Evolutionary conservation across 805 yeast species (phyloP), one percentile per base, ranked within the genome.

Genomic region (Kluyveromyces dobzhanskii): DNA sequence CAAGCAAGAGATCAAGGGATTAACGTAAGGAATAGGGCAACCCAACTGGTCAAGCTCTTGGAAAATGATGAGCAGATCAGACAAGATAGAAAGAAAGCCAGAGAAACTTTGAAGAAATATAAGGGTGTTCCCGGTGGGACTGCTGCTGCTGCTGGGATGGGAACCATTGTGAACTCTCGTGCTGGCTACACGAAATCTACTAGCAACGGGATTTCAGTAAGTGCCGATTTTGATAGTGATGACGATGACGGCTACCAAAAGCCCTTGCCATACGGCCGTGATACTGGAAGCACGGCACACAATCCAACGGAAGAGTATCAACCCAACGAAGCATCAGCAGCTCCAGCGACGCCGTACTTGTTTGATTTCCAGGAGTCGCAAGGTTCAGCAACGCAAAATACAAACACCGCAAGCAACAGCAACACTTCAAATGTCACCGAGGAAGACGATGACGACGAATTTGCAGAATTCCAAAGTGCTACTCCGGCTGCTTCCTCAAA

Each of bases 1-100:
- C 84, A 85, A 59, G 97, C 97, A 24, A 77, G 87, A 48, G 98
- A 92, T 62, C 97, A 88, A 64, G 98, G 98, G 38, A 78, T 87
- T 49, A 88, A 90, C 57, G 95, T 92, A 41, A 76, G 98, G 55
- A 88, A 85, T 64, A 77, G 95, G 50, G 81, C 96, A 23, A 84
- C 86, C 60, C 80, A 78, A 46, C 69, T 92, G 45, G 67, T 78
- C 18, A 70, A 69, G 12, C 68, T 92, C 48, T 69, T 92, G 48
- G 77, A 77, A 50, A 94, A 85, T 59, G 95, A 86, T 52, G 69
- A 70, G 5, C 65, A 68, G 59, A 78, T 90, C 38, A 75, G 97
- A 46, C 66, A 76, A 29, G 97, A 88, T 61, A 74, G 97, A 46
- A 85, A 84, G 62, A 85, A 84, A 70, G 87, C 96, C n/a, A 76